Conservation (phyloP, 208 protist genomes). For the Leishmania mexicana region DNA sequence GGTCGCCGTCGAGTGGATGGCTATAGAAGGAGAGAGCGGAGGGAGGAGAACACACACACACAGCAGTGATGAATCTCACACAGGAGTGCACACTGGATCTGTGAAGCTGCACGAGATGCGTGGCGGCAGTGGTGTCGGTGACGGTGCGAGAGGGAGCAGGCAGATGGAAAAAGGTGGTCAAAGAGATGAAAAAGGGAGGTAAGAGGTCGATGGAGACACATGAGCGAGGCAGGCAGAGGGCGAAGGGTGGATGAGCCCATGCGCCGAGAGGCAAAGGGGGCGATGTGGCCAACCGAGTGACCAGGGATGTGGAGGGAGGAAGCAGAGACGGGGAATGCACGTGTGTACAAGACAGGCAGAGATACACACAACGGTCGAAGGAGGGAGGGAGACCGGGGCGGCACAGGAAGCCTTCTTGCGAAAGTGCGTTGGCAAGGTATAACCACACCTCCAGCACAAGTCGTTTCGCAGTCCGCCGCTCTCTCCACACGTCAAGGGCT, state of each 20-base stretch:
- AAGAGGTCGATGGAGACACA: not conserved
- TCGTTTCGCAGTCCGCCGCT: not conserved
- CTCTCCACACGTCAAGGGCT: not conserved
- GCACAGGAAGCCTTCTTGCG: not conserved
- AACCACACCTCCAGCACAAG: not conserved
- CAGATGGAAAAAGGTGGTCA: not conserved
- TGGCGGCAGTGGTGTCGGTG: not conserved
- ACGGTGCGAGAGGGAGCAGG: not conserved
- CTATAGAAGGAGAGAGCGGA: not conserved
- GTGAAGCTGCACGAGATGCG: not conserved
- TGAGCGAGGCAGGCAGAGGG: not conserved
- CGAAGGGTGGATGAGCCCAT: not conserved
- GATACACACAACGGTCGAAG: not conserved
- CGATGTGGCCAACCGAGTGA: not conserved
- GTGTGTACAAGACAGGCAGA: not conserved
- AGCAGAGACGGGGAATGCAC: not conserved
- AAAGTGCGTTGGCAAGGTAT: not conserved
- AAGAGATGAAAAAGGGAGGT: not conserved
- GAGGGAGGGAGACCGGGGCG: not conserved
- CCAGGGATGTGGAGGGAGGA: slow-evolving; percentile 2
- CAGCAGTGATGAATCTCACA: not conserved
- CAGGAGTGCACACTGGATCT: not conserved
- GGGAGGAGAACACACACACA: not conserved
- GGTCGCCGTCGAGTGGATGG: not conserved
- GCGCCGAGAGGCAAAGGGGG: not conserved